Conservation (phyloP, 805 yeast genomes). For the Peterozyma xylosa region DNA sequence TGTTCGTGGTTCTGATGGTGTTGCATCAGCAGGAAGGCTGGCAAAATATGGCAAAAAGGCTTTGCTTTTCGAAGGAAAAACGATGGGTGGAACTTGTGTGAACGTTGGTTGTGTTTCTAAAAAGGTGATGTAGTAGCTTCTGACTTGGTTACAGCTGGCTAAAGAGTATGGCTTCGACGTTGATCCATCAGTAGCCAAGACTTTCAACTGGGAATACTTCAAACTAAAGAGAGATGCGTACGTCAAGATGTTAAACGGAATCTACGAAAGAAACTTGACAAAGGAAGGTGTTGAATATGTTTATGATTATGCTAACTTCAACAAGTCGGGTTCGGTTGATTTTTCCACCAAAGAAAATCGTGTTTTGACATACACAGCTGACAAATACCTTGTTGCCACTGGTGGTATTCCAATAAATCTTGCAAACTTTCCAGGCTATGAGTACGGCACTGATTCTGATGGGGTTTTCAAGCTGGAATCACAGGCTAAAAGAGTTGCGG, state of each 20-base stretch:
- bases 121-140: constrained; percentile 99
- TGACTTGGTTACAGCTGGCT: constrained; percentile 74
- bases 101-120: constrained; percentile 99
- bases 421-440: constrained; percentile 65
- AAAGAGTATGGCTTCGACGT: constrained; percentile 74
- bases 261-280: constrained; percentile 78
- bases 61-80: constrained; percentile 70
- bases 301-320: constrained; percentile 81
- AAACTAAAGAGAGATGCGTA: constrained; percentile 92
- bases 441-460: constrained; percentile 79
- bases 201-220: constrained; percentile 77
- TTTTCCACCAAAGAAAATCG: constrained; percentile 59
- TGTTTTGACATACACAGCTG: constrained; percentile 59
- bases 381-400: constrained; percentile 80
- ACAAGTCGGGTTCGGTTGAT: constrained; percentile 65
- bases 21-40: constrained; percentile 96
- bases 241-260: constrained; percentile 80
- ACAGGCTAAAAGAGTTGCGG: constrained; percentile 89
- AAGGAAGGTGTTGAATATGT: constrained; percentile 86
- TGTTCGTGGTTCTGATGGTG: constrained; percentile 91
- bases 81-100: constrained; percentile 96
- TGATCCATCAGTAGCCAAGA: constrained; percentile 42
- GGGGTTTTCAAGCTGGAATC: constrained; percentile 76
- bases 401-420: constrained; percentile 86
- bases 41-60: constrained; percentile 90